Conservation (phyloP, 2,329 filamentous ascomycete genomes). For the Talaromyces sp. region DNA sequence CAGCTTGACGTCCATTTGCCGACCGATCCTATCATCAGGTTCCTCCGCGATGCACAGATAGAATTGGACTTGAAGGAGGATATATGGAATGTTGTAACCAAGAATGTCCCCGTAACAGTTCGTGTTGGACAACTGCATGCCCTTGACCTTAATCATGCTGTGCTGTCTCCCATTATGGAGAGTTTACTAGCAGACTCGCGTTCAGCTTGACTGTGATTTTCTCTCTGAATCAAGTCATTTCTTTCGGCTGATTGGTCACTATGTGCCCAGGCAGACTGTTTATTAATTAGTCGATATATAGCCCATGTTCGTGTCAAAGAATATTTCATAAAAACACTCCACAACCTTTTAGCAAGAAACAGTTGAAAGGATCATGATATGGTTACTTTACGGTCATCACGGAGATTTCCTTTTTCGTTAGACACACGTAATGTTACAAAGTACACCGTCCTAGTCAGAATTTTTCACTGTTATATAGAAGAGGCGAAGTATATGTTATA, state of each 20-base stretch:
- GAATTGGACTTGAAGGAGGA: conserved; percentile 14
- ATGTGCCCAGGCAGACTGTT: too few relatives aligned
- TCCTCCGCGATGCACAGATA: conserved; percentile 17
- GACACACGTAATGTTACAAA: too few relatives aligned
- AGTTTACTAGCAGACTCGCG: conserved; percentile 9
- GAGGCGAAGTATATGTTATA: too few relatives aligned
- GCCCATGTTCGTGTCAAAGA: neutral
- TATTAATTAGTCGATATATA: neutral
- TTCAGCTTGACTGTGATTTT: neutral
- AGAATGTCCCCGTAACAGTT: neutral
- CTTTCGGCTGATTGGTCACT: too few relatives aligned
- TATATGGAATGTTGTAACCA: conserved; percentile 2
- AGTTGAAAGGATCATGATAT: neutral
- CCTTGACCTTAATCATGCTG: conserved; percentile 5
- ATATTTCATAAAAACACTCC: neutral
- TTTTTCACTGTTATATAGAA: too few relatives aligned
- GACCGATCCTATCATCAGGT: conserved; percentile 1
- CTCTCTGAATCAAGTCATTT: neutral
- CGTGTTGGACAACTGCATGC: conserved; percentile 8
- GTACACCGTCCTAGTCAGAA: too few relatives aligned
- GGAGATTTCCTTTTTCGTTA: too few relatives aligned
- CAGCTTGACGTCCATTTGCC: conserved; percentile 13
- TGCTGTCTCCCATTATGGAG: conserved; percentile 7
- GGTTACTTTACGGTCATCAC: too few relatives aligned
- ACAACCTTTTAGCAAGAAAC: neutral